A percentile compares a stretch with the other conserved stretches of the same genome.
These are phyloP conservation scores for Fusarium domesticum DNA, from an alignment of 2,329 filamentous ascomycete genomes.

Conservation along the genomic window DNA sequence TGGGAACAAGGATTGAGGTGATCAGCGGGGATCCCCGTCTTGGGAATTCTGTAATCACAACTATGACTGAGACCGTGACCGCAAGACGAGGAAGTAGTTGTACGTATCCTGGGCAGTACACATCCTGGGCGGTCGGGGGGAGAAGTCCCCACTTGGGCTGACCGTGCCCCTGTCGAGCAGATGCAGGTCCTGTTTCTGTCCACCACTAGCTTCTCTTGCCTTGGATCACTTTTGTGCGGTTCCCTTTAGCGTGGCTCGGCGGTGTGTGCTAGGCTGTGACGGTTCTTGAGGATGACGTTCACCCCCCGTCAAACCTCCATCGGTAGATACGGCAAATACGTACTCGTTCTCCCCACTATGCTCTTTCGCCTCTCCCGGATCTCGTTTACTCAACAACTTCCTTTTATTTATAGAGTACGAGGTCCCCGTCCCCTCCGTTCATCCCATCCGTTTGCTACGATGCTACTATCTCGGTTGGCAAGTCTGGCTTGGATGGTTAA, in stretches of 20 bases:
- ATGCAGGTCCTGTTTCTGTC: background rate
- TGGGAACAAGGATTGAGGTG: background rate
- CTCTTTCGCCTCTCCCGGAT: background rate
- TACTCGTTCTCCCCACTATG: background rate
- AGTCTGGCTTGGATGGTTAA: background rate
- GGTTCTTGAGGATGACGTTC: background rate
- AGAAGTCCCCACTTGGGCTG: background rate
- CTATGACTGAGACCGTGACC: too few relatives aligned
- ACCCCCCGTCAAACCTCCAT: background rate
- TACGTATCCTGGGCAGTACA: background rate
- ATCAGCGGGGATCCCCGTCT: constrained; percentile 16
- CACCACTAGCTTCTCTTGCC: background rate
- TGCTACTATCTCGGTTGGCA: background rate
- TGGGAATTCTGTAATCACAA: too few relatives aligned
- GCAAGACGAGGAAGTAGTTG: background rate
- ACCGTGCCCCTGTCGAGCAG: background rate
- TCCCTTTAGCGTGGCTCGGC: background rate
- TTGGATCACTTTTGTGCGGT: background rate
- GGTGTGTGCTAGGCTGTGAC: background rate
- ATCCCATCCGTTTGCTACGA: background rate
- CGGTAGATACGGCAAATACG: background rate
- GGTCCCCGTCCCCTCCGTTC: background rate
- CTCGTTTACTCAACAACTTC: background rate
- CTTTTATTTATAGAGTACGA: background rate
- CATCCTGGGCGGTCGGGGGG: background rate